phyloP scores from a whole-genome alignment of 805 yeast species.

The Grigorovia jiainica region DNA sequence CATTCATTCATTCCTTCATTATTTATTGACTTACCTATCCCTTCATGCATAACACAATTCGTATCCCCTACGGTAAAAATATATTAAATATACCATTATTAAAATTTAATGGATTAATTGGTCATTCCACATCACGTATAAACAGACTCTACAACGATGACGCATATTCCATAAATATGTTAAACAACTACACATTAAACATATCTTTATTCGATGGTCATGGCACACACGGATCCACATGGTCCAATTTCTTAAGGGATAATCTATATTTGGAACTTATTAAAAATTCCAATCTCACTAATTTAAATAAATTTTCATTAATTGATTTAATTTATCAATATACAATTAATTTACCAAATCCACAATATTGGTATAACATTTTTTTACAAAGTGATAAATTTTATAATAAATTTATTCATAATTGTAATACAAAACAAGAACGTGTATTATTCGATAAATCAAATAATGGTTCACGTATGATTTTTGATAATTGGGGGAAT shows the following conservation, averaged over 20 bases:
- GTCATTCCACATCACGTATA: constrained; percentile 70
- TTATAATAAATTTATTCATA: constrained; percentile 28
- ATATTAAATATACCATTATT: constrained; percentile 9
- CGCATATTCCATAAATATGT: constrained; percentile 54
- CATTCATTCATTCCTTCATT: background rate
- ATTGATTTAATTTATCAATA: background rate
- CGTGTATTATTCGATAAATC: constrained; percentile 21
- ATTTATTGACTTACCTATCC: background rate
- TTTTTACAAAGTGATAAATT: constrained; percentile 34
- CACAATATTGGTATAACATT: constrained; percentile 79
- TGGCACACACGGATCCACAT: constrained; percentile 59
- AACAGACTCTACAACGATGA: constrained; percentile 79
- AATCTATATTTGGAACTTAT: constrained; percentile 50
- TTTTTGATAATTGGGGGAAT: constrained; percentile 30
- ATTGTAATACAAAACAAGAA: constrained; percentile 29
- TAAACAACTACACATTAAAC: constrained; percentile 45
- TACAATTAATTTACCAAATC: background rate
- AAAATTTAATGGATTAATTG: constrained; percentile 37
- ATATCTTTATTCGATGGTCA: constrained; percentile 89
- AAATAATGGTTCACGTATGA: constrained; percentile 25
- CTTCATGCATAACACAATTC: background rate
- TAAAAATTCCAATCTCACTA: constrained; percentile 20
- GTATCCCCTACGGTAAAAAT: background rate
- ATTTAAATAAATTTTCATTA: constrained; percentile 4
- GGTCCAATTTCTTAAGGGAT: constrained; percentile 50